Percentiles rank a stretch among this genome's conserved stretches.
These are phyloP conservation scores for Acanthamoeba lenticulata DNA, from an alignment of 208 protist genomes.

Conservation along the genomic window DNA sequence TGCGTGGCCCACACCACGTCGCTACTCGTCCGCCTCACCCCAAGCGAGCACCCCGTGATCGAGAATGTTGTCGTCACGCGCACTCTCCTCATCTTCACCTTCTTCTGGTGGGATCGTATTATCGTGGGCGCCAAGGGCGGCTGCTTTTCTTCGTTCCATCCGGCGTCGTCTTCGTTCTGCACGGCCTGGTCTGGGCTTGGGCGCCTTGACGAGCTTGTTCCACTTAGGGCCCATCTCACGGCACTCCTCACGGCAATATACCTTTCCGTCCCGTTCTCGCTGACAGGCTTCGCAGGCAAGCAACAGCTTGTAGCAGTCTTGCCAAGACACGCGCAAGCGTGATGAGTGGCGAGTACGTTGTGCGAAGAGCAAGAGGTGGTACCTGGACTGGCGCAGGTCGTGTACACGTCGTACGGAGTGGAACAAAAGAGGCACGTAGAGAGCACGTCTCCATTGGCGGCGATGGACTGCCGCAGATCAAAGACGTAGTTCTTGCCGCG, in stretches of 20 bases:
- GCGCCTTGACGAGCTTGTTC: conserved; percentile 14
- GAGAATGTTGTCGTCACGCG: no score
- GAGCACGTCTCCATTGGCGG: conserved; percentile 51
- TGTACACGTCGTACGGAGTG: background rate
- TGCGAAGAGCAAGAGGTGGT: no score
- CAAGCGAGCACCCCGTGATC: no score
- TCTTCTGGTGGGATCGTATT: no score
- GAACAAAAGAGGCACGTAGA: background rate
- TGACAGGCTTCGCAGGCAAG: conserved; percentile 3
- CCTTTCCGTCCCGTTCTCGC: background rate
- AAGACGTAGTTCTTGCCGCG: conserved; percentile 71
- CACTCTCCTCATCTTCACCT: background rate
- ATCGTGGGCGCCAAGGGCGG: no score
- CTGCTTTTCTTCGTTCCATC: background rate
- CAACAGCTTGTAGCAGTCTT: conserved; percentile 6
- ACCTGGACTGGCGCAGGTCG: background rate
- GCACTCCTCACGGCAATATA: conserved; percentile 44
- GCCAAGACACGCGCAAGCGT: background rate
- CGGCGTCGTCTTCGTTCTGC: background rate
- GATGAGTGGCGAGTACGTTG: no score
- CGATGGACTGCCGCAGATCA: conserved; percentile 56
- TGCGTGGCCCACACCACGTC: background rate
- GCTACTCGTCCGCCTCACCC: no score
- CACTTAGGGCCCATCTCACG: background rate
- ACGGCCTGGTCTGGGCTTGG: background rate